These are phyloP conservation scores for Amauroascus verrucosus DNA, from an alignment of 2,329 filamentous ascomycete genomes.

Conservation along the genomic window DNA sequence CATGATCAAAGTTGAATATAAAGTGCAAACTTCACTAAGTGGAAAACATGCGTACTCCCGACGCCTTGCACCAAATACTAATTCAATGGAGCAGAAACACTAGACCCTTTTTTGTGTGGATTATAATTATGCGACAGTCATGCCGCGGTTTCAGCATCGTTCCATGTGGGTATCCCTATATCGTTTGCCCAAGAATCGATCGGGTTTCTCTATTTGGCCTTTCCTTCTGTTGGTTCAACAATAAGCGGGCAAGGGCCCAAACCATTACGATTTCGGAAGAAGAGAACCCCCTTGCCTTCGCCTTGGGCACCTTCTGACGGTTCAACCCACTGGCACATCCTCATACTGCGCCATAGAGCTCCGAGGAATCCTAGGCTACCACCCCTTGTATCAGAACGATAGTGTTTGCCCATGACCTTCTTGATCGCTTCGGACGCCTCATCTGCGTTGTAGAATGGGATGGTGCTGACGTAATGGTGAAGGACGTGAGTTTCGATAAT, in stretches of 20 bases:
- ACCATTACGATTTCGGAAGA: constrained; percentile 92
- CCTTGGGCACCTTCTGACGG: constrained; percentile 70
- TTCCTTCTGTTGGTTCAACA: neutral
- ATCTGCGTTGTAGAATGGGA: constrained; percentile 93
- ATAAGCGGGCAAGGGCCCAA: constrained; percentile 44
- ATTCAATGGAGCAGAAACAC: neutral
- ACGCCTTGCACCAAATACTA: neutral
- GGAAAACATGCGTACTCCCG: constrained; percentile 1
- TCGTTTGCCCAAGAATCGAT: neutral
- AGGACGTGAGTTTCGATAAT: constrained; percentile 97
- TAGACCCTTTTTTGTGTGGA: neutral
- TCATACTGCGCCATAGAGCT: constrained; percentile 68
- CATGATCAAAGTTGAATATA: neutral
- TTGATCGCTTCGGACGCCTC: constrained; percentile 92
- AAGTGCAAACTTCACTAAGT: neutral
- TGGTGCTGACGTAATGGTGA: constrained; percentile 92
- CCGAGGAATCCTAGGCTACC: constrained; percentile 75
- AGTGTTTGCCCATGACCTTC: constrained; percentile 89
- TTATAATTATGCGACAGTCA: neutral
- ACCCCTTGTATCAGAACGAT: constrained; percentile 68
- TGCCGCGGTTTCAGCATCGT: neutral
- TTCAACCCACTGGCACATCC: constrained; percentile 97
- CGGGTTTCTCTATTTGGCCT: neutral
- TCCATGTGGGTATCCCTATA: neutral
- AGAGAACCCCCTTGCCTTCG: constrained; percentile 72